Conservation (phyloP, 306 rosid species). For the Prunus padus region DNA sequence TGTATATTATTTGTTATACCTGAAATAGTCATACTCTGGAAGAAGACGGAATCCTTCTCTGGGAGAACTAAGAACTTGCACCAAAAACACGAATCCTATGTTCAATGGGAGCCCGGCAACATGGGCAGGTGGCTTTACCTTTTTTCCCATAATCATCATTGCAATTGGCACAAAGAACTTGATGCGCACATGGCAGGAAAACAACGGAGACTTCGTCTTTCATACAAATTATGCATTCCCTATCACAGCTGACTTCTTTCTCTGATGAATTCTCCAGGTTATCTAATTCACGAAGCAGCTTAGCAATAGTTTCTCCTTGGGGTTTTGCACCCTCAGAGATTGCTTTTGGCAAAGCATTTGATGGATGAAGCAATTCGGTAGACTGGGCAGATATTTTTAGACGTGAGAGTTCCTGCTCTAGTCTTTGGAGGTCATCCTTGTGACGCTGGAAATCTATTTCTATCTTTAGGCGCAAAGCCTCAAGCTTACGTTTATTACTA, state of each 20-base stretch:
- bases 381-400: conserved; percentile 58
- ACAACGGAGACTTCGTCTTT: conserved; percentile 88
- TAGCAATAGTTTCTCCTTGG: conserved; percentile 71
- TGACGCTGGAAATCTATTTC: conserved; percentile 96
- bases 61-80: conserved; percentile 65
- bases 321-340: conserved; percentile 49
- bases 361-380: conserved; percentile 45
- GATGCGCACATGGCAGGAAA: conserved; percentile 96
- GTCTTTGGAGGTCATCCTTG: conserved; percentile 86
- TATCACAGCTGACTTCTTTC: conserved; percentile 52
- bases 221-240: conserved; percentile 78
- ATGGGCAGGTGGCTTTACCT: conserved; percentile 73
- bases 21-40: conserved; percentile 16
- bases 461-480: conserved; percentile 76
- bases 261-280: conserved; percentile 58
- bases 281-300: conserved; percentile 74
- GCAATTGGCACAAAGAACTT: conserved; percentile 83
- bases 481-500: conserved; percentile 69
- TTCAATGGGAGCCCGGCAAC: conserved; percentile 77
- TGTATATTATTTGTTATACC: conserved; percentile 18
- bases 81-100: conserved; percentile 90
- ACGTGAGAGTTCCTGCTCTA: conserved; percentile 83
- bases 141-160: conserved; percentile 67
- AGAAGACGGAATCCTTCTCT: conserved; percentile 15
- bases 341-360: conserved; percentile 41